Evolutionary conservation across 441 rosid species (phyloP), one percentile per base, ranked within the genome.

Genomic region (Lepidium campestre): DNA sequence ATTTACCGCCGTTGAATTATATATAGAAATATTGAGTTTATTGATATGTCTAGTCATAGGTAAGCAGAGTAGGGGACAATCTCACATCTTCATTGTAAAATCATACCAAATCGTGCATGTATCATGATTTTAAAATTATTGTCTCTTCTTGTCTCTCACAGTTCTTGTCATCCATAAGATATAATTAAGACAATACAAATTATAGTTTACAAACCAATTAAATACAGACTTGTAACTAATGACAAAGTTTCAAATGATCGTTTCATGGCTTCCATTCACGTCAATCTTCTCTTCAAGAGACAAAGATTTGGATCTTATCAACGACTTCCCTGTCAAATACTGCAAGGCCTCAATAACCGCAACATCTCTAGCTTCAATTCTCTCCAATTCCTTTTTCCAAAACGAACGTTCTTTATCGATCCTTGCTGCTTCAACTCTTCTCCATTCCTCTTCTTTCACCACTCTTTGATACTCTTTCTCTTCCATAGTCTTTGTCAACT

Each of bases 351-450:
- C 89, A 77, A 86, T 81, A 18, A 90, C 73, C 27, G 87, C 79
- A 34, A 80, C 74, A 70, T 90, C 95, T 0, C 94, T 79, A 46
- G 93, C 79, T 72, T 86, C 89, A 13, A 90, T 88, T 85, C 93
- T 81, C 1, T 86, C 87, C 68, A 87, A 62, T 53, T 90, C 91
- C 52, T 81, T 85, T 35, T 79, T 86, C 97, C 97, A 90, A 49
- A 90, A 80, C 70, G 61, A 74, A 49, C 76, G 87, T 67, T 90
- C 89, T 67, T 79, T 80, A 20, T 90, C 84, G 0, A 81, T 63
- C 62, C 93, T 80, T 2, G 67, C 87, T 10, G 76, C 75, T 61
- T 90, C 95, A 71, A 80, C 74, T 63, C 70, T 81, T 78, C 81
- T 82, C 97, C 95, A 85, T 65, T 88, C 83, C 65, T 88, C 94